phyloP scores from a whole-genome alignment of 208 protist species.

The Leishmania mexicana region DNA sequence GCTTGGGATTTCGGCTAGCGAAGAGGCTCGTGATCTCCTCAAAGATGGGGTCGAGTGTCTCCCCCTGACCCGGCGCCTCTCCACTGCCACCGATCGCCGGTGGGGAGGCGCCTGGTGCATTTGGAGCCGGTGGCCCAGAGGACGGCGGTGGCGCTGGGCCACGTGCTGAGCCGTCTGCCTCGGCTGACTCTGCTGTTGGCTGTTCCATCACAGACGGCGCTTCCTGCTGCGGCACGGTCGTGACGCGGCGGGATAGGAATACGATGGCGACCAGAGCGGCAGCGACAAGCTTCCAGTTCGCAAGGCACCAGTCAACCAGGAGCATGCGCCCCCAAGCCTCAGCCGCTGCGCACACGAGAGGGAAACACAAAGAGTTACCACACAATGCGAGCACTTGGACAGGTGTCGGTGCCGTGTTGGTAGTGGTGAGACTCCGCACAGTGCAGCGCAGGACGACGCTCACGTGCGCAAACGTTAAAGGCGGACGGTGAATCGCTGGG shows the following conservation, averaged over 20 bases:
- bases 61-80: neutral
- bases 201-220: neutral
- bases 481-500: neutral
- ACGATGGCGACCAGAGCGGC: conserved; percentile 4
- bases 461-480: too few relatives aligned
- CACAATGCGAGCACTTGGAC: neutral
- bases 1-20: conserved; percentile 40
- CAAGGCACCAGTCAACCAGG: conserved; percentile 1
- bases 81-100: neutral
- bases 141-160: neutral
- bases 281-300: conserved; percentile 11
- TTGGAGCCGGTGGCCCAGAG: neutral
- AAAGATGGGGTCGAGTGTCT: neutral
- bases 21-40: conserved; percentile 44
- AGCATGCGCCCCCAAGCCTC: neutral
- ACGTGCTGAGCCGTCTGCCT: neutral
- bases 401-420: neutral
- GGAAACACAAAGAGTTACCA: neutral
- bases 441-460: neutral
- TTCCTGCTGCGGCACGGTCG: neutral
- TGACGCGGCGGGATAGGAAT: conserved; percentile 7
- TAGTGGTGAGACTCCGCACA: neutral
- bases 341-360: neutral
- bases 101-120: neutral
- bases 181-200: neutral